A percentile compares a stretch with the other conserved stretches of the same genome.
phyloP scores from a whole-genome alignment of 371 early-diverging fungal genomes.

The Lichtheimia corymbifera region DNA sequence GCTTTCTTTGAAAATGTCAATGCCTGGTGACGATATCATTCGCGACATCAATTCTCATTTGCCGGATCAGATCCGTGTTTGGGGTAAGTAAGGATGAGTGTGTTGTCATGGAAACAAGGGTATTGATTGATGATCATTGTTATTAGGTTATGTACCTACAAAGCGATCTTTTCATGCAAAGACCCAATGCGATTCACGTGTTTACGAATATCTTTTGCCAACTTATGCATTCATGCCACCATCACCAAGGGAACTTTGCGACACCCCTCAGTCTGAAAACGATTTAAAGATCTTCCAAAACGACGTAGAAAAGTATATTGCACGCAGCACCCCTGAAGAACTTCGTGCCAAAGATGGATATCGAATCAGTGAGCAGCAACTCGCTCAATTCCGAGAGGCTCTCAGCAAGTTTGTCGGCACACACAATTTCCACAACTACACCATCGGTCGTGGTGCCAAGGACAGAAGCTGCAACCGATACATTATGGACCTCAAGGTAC shows the following conservation, averaged over 20 bases:
- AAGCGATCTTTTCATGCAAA: conserved; percentile 91
- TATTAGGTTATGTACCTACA: conserved; percentile 66
- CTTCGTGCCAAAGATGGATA: conserved; percentile 57
- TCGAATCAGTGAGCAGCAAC: conserved; percentile 60
- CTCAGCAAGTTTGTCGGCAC: conserved; percentile 86
- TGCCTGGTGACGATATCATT: conserved; percentile 59
- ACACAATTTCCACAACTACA: conserved; percentile 97
- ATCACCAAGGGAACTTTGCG: conserved; percentile 16
- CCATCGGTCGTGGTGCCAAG: conserved; percentile 75
- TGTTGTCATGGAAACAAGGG: neutral
- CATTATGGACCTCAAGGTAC: conserved; percentile 77
- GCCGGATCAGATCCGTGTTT: conserved; percentile 84
- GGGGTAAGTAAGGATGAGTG: conserved; percentile 56
- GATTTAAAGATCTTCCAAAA: conserved; percentile 25
- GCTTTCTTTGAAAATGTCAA: conserved; percentile 88
- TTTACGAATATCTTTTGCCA: conserved; percentile 98
- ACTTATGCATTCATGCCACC: conserved; percentile 81
- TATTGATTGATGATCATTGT: neutral
- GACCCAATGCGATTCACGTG: conserved; percentile 87
- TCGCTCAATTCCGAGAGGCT: conserved; percentile 68
- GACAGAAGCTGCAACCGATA: conserved; percentile 82
- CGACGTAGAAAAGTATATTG: conserved; percentile 29
- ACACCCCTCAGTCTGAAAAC: conserved; percentile 17
- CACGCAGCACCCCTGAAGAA: conserved; percentile 54
- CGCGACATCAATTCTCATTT: conserved; percentile 72